Percentiles rank a stretch among this genome's conserved stretches.
Conservation (phyloP, 306 rosid genomes). For the Quercus gilva region DNA sequence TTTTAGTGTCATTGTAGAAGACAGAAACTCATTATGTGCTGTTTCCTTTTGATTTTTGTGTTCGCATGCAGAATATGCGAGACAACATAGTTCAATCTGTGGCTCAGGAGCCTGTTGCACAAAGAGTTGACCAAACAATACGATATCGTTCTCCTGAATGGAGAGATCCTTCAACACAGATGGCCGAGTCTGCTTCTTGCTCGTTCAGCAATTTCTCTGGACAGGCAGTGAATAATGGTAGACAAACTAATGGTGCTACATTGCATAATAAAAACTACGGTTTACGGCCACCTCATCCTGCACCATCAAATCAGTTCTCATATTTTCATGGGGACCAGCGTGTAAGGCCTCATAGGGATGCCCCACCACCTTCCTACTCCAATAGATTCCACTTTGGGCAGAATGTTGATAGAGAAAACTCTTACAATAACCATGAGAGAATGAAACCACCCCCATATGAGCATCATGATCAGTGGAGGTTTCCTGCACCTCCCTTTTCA, state of each 20-base stretch:
- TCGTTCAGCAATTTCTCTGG: slow-evolving; percentile 47
- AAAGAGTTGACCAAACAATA: slow-evolving; percentile 43
- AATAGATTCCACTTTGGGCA: slow-evolving; percentile 53
- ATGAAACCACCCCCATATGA: slow-evolving; percentile 64
- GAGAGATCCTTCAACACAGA: slow-evolving; percentile 60
- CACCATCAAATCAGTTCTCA: slow-evolving; percentile 75
- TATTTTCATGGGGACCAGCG: slow-evolving; percentile 66
- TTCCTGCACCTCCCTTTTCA: slow-evolving; percentile 47
- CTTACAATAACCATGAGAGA: slow-evolving; percentile 80
- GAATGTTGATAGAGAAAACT: slow-evolving; percentile 72
- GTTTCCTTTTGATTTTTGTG: slow-evolving; percentile 26
- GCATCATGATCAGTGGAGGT: slow-evolving; percentile 66
- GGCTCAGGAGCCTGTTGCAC: slow-evolving; percentile 50
- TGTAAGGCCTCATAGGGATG: slow-evolving; percentile 61
- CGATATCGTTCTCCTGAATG: slow-evolving; percentile 51
- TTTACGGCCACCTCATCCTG: slow-evolving; percentile 69
- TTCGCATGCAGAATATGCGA: slow-evolving; percentile 44
- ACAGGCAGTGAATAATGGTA: slow-evolving; percentile 46
- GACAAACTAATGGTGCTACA: slow-evolving; percentile 41
- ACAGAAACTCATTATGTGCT: slow-evolving; percentile 10
- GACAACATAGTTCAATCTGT: slow-evolving; percentile 40
- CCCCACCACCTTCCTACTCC: slow-evolving; percentile 59
- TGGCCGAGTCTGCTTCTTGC: slow-evolving; percentile 49
- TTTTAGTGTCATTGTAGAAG: background rate
- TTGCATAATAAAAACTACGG: slow-evolving; percentile 56